A percentile compares a stretch with the other conserved stretches of the same genome.
phyloP scores from a whole-genome alignment of 345 rosid species.

The Citrus medica region DNA sequence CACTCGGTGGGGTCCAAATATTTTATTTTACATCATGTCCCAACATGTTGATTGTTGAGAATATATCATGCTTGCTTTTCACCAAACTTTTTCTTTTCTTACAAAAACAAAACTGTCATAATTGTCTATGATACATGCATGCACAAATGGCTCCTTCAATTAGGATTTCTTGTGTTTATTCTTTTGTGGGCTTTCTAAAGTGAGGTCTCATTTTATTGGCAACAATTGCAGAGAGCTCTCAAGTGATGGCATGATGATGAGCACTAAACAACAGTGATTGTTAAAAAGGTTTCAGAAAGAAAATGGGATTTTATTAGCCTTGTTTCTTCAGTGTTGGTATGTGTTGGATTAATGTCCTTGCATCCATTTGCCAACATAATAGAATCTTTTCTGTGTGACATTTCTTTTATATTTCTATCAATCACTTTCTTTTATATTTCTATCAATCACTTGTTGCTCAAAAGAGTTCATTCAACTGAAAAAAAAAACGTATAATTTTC shows the following conservation, averaged over 20 bases:
- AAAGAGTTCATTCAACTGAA: neutral
- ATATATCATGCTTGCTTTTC: conserved; percentile 2
- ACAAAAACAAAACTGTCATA: neutral
- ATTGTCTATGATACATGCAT: neutral
- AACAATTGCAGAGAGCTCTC: neutral
- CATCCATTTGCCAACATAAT: neutral
- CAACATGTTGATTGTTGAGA: neutral
- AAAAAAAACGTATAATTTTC: neutral
- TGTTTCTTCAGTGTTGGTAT: neutral
- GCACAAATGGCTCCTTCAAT: conserved; percentile 30
- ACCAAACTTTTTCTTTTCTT: neutral
- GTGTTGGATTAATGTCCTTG: neutral
- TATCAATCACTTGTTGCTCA: neutral
- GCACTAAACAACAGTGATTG: neutral
- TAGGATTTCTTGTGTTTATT: conserved; percentile 12
- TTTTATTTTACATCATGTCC: conserved; percentile 2
- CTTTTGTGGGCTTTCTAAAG: conserved; percentile 3
- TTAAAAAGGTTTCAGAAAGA: neutral
- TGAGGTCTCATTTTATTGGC: neutral
- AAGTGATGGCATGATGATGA: conserved; percentile 4
- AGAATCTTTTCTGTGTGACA: no score
- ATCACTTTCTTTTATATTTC: neutral
- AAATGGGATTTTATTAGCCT: neutral
- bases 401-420: neutral
- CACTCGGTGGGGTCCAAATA: conserved; percentile 24